Percentiles rank a stretch among this genome's conserved stretches.
phyloP scores from a whole-genome alignment of 1,284 basidiomycete species.

The Pseudozyma sp. region DNA sequence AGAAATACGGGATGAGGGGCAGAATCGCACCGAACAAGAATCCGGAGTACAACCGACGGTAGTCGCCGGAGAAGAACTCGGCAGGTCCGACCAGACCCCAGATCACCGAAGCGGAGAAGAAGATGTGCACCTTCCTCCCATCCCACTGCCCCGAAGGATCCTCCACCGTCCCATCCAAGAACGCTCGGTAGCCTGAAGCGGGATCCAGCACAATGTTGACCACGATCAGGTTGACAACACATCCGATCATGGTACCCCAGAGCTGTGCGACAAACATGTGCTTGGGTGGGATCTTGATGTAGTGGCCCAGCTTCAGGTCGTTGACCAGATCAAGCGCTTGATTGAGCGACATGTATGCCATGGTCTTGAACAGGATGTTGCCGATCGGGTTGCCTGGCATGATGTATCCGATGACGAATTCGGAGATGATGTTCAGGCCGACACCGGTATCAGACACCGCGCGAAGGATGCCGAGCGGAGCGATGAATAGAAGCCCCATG shows the following conservation, averaged over 20 bases:
- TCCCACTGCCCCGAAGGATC: conserved; percentile 71
- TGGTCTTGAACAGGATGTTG: conserved; percentile 69
- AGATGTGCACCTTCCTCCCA: conserved; percentile 67
- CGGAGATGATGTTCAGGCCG: conserved; percentile 70
- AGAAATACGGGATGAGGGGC: conserved; percentile 70
- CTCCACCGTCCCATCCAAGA: conserved; percentile 69
- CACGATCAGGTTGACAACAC: conserved; percentile 70
- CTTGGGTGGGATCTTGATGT: conserved; percentile 68
- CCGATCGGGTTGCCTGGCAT: conserved; percentile 72
- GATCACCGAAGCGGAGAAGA: conserved; percentile 70
- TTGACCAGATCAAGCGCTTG: conserved; percentile 69
- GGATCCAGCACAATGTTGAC: conserved; percentile 69
- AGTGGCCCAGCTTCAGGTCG: conserved; percentile 71
- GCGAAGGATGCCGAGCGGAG: conserved; percentile 71
- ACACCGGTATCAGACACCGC: conserved; percentile 72
- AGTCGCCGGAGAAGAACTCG: conserved; percentile 71
- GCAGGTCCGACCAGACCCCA: conserved; percentile 71
- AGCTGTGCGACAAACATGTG: conserved; percentile 72
- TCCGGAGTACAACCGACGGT: conserved; percentile 69
- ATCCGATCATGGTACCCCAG: conserved; percentile 71
- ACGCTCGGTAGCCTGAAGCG: conserved; percentile 61
- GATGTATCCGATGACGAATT: conserved; percentile 71
- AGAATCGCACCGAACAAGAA: conserved; percentile 71
- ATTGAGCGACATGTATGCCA: conserved; percentile 70
- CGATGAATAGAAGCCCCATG: conserved; percentile 70